phyloP scores from a whole-genome alignment of 306 rosid species.

The Glycine tomentella region DNA sequence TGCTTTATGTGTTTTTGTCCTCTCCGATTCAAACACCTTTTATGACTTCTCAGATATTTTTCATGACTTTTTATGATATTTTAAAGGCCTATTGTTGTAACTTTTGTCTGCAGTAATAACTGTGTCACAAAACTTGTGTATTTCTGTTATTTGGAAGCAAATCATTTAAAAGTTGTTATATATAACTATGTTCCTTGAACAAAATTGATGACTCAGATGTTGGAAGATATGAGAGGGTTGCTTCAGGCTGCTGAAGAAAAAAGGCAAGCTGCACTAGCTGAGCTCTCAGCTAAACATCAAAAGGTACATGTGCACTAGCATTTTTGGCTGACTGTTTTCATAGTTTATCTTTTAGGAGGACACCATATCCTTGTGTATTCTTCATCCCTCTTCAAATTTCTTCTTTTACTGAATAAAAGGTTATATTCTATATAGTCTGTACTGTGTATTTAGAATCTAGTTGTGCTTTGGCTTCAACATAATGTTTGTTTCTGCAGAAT shows the following conservation, averaged over 20 bases:
- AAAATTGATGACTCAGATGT: slow-evolving; percentile 63
- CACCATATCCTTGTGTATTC: not conserved
- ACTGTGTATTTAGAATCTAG: slow-evolving; percentile 30
- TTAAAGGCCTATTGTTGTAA: slow-evolving; percentile 2
- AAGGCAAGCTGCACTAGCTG: slow-evolving; percentile 84
- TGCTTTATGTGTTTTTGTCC: slow-evolving; percentile 37
- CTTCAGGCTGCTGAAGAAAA: slow-evolving; percentile 93
- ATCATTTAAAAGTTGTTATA: slow-evolving; percentile 9
- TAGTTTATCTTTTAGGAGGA: slow-evolving; percentile 32
- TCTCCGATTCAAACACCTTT: slow-evolving; percentile 31
- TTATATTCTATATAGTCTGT: slow-evolving; percentile 22
- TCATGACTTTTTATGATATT: slow-evolving; percentile 11
- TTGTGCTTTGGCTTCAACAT: slow-evolving; percentile 37
- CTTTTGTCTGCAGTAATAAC: slow-evolving; percentile 18
- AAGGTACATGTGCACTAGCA: slow-evolving; percentile 61
- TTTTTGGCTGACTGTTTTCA: slow-evolving; percentile 31
- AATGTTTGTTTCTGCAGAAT: slow-evolving; percentile 62
- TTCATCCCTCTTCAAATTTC: slow-evolving; percentile 14
- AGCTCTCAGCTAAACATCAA: slow-evolving; percentile 90
- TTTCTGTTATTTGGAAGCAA: slow-evolving; percentile 30
- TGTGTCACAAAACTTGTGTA: slow-evolving; percentile 15
- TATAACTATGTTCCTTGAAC: slow-evolving; percentile 42
- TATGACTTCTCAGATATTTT: slow-evolving; percentile 17
- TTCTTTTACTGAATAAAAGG: slow-evolving; percentile 27
- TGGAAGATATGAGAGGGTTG: slow-evolving; percentile 81